These are phyloP conservation scores for Yamadazyma mexicana DNA, from an alignment of 1,139 yeast genomes.

Conservation along the genomic window DNA sequence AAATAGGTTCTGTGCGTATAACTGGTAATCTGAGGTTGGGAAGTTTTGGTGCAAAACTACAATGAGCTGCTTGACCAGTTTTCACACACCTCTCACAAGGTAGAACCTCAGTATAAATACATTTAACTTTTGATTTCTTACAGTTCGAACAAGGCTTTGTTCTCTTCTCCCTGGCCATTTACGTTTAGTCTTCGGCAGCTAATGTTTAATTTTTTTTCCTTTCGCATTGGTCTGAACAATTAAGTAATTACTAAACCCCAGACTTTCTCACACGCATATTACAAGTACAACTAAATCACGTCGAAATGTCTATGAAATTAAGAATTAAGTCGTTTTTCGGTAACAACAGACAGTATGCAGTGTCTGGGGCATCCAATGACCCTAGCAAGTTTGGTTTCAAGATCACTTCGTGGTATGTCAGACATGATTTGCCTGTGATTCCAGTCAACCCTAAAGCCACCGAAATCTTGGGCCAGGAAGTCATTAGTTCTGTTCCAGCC, in stretches of 20 bases:
- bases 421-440: conserved; percentile 56
- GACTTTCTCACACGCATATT: neutral
- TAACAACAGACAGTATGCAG: conserved; percentile 56
- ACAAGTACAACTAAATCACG: neutral
- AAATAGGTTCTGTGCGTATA: conserved; percentile 13
- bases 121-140: conserved; percentile 63
- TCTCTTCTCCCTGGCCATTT: conserved; percentile 43
- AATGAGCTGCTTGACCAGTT: conserved; percentile 44
- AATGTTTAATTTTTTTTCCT: neutral
- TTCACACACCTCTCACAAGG: conserved; percentile 63
- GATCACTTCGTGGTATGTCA: conserved; percentile 67
- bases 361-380: conserved; percentile 73
- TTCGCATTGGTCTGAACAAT: too few species aligned
- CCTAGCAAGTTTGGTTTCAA: conserved; percentile 70
- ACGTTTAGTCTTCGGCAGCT: neutral
- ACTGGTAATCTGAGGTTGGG: conserved; percentile 46
- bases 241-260: neutral
- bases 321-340: conserved; percentile 52
- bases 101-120: conserved; percentile 45
- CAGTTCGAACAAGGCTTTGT: conserved; percentile 67
- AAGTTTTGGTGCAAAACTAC: conserved; percentile 58
- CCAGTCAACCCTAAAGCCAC: conserved; percentile 64
- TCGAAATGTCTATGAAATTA: conserved; percentile 38
- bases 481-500: conserved; percentile 35
- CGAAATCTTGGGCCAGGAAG: conserved; percentile 47